Percentiles rank a stretch among this genome's conserved stretches.
Conservation (phyloP, 176 grass and related monocot species). For the Saccharum officinarum region DNA sequence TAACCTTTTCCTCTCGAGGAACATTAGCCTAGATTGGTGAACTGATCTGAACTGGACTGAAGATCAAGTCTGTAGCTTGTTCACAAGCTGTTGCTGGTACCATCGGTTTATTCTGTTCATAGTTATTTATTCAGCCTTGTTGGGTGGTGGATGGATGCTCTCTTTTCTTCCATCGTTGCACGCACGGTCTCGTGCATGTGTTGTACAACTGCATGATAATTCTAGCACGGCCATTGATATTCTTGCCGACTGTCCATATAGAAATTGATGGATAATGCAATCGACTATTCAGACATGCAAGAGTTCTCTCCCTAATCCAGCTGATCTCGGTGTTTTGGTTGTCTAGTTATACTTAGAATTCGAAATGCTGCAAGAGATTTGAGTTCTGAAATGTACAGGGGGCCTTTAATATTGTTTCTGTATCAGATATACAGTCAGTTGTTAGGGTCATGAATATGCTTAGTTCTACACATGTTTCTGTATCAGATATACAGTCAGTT, state of each 20-base stretch:
- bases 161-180: constrained; percentile 21
- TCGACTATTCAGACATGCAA: neutral
- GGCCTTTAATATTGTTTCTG: neutral
- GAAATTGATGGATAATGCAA: neutral
- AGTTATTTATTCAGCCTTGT: constrained; percentile 36
- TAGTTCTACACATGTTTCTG: too few relatives aligned
- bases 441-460: too few relatives aligned
- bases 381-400: neutral
- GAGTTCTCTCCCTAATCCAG: neutral
- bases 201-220: constrained; percentile 29
- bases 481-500: too few relatives aligned
- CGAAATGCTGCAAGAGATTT: neutral
- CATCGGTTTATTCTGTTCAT: constrained; percentile 39
- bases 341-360: neutral
- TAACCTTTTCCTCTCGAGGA: constrained; percentile 86
- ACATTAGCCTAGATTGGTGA: constrained; percentile 96
- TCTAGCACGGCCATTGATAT: constrained; percentile 34
- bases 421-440: neutral
- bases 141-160: constrained; percentile 41
- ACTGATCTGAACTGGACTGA: constrained; percentile 41
- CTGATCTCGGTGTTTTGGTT: neutral
- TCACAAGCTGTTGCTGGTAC: constrained; percentile 32
- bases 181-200: constrained; percentile 27
- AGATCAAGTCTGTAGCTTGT: constrained; percentile 30
- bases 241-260: neutral